phyloP scores from a whole-genome alignment of 441 rosid species.

The Rhodomyrtus psidioides region DNA sequence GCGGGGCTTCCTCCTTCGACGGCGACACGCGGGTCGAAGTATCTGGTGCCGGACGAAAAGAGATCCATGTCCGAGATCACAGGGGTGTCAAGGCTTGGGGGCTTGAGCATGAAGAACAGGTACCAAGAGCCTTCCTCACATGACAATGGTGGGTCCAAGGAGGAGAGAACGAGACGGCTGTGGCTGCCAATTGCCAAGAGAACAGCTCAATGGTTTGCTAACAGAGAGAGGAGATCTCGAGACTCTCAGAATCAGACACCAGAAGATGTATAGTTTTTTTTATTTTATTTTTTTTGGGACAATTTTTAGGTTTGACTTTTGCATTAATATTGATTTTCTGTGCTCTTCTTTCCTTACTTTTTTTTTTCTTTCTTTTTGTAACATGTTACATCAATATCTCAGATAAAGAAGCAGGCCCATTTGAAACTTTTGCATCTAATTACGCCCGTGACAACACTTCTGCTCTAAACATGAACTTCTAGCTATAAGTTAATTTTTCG shows the following conservation, averaged over 20 bases:
- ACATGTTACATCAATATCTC: too few relatives aligned
- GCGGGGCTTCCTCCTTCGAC: neutral
- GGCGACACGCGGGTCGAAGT: neutral
- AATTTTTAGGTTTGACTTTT: neutral
- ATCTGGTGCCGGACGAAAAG: neutral
- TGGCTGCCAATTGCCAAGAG: slow-evolving; percentile 7
- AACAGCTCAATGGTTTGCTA: slow-evolving; percentile 11
- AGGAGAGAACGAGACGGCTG: slow-evolving; percentile 4
- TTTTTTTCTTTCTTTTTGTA: too few relatives aligned
- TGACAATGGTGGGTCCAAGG: neutral
- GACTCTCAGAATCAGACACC: neutral
- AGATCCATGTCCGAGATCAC: slow-evolving; percentile 1
- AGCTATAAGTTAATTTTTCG: too few relatives aligned
- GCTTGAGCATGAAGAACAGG: neutral
- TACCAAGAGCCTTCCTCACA: neutral
- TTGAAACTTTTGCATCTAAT: too few relatives aligned
- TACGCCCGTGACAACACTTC: too few relatives aligned
- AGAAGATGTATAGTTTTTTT: neutral
- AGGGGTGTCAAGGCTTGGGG: neutral
- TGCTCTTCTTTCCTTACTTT: too few relatives aligned
- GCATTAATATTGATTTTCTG: too few relatives aligned
- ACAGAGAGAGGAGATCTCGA: slow-evolving; percentile 1
- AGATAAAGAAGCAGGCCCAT: too few relatives aligned
- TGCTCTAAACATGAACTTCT: too few relatives aligned
- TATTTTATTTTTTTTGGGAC: neutral